Evolutionary conservation across 352 stramenopile species (phyloP).

Genomic region (Phytophthora ohioensis): DNA sequence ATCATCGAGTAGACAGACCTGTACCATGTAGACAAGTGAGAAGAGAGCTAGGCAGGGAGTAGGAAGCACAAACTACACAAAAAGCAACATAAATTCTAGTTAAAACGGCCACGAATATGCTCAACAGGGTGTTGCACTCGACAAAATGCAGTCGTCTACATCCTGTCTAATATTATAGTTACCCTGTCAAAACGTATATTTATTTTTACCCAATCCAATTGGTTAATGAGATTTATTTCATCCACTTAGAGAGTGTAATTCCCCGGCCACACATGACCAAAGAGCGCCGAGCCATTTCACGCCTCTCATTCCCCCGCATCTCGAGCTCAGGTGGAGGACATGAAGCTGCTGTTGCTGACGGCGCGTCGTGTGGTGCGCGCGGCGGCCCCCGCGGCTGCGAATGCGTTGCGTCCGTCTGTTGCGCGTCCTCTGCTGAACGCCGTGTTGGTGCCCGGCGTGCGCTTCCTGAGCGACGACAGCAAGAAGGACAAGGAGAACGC

Average conservation of each 20-base stretch:
- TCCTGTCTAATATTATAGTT: no score
- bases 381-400: conserved; percentile 20
- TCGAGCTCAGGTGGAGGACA: conserved; percentile 8
- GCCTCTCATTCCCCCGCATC: conserved; percentile 30
- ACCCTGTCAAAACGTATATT: no score
- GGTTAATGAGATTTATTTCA: conserved; percentile 4
- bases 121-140: neutral
- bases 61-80: conserved; percentile 5
- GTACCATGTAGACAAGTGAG: conserved; percentile 42
- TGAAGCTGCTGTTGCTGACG: conserved; percentile 63
- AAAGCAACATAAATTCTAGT: conserved; percentile 25
- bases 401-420: conserved; percentile 10
- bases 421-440: conserved; percentile 21
- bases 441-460: conserved; percentile 12
- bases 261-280: conserved; percentile 27
- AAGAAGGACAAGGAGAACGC: conserved; percentile 26
- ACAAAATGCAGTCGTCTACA: no score
- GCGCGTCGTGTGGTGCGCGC: conserved; percentile 40
- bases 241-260: conserved; percentile 18
- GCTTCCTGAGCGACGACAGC: conserved; percentile 33
- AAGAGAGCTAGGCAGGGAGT: neutral
- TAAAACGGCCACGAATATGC: conserved; percentile 12
- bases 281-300: conserved; percentile 36
- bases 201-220: no score
- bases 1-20: conserved; percentile 33